Conservation (phyloP, 345 rosid species). For the Psidium friedrichsthalianum region DNA sequence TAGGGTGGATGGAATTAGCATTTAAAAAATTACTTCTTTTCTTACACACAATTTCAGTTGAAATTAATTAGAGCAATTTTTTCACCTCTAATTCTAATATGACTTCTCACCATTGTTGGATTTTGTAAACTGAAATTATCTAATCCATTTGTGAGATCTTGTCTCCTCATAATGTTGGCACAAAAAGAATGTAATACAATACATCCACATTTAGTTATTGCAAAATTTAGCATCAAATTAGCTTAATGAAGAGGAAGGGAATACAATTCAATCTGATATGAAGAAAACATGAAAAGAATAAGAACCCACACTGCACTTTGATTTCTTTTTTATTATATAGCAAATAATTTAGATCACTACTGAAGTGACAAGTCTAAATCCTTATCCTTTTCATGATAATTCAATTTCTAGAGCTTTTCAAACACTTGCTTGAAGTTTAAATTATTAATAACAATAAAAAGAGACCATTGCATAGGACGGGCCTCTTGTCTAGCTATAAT, state of each 20-base stretch:
- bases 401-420: neutral
- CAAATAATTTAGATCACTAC: rapidly evolving
- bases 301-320: neutral
- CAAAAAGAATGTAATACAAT: neutral
- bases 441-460: neutral
- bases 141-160: neutral
- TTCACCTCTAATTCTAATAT: neutral
- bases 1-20: neutral
- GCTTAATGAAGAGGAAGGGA: neutral
- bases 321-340: neutral
- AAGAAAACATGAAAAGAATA: neutral
- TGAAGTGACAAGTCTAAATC: neutral
- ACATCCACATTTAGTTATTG: neutral
- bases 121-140: neutral
- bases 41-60: neutral
- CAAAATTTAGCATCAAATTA: neutral
- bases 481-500: neutral
- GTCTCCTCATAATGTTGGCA: neutral
- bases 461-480: neutral
- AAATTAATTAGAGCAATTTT: neutral
- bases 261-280: neutral
- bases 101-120: neutral
- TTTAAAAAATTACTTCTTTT: neutral
- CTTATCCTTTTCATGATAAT: rapidly evolving
- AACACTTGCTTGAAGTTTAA: neutral